Base-by-base conservation (phyloP, 768 basidiomycete genomes). In the Cantharellus cinnabarinus region DNA sequence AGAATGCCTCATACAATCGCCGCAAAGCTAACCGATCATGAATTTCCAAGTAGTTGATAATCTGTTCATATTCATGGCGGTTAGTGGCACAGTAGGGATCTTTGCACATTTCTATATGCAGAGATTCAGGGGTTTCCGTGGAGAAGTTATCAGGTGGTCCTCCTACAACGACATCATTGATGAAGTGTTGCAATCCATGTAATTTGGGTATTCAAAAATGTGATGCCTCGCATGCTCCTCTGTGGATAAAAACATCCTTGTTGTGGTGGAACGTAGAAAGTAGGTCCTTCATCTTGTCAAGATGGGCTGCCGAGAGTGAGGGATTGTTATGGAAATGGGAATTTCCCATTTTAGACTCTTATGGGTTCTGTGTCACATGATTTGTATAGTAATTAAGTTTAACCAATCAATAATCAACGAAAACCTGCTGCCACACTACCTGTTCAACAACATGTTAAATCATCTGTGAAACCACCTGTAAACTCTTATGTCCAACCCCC, bases 241-340 rank as follows among this genome's bases (percentile, higher is more conserved):
- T 48, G 10, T 10, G 10, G 39, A 73, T 53, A 58, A 76, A 73
- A 2, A 71, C 63, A 7, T 63, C 51, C 56, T 74, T 74, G 63
- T 72, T 65, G 2, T 58, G 40, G 59, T 76, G 74, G 61, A 76
- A 77, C 1, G 29, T n/a, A 1, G 60, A 5, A 0, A 74, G 66
- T 0, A 69, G 64, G 0, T 63, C 58, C 1, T 67, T 56, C 0
- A 77, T 57, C 3, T 57, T 41, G 0, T 50, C 29, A 0, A 75
- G 67, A 0, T 70, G 70, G n/a, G 62, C 50, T 0, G 62, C 60
- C 0, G 68, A 60, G 2, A 10, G 2, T 7, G 29, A 20, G 48
- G 34, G n/a, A n/a, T n/a, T n/a, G n/a, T n/a, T n/a, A n/a, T n/a
- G n/a, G n/a, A n/a, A n/a, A n/a, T n/a, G n/a, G n/a, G n/a, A n/a